phyloP scores from a whole-genome alignment of 1,139 yeast genomes.

The Geotrichum citri-aurantii region DNA sequence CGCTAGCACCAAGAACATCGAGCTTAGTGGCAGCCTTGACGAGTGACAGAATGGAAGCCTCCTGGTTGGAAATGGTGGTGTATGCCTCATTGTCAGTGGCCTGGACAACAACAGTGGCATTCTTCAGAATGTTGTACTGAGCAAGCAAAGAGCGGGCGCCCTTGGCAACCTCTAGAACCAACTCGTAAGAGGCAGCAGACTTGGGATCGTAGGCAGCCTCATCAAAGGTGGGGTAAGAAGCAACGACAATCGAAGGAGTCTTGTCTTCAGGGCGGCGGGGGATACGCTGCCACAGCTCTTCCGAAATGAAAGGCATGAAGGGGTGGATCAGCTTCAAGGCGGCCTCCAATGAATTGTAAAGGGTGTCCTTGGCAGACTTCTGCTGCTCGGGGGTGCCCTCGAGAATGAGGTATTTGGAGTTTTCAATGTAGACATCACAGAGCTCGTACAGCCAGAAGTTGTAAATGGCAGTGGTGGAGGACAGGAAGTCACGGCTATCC shows the following conservation, averaged over 20 bases:
- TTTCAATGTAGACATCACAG: conserved; percentile 97
- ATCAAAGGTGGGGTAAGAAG: conserved; percentile 67
- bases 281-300: conserved; percentile 98
- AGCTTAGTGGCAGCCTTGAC: conserved; percentile 80
- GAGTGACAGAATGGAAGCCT: conserved; percentile 78
- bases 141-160: conserved; percentile 88
- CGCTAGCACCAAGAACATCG: conserved; percentile 49
- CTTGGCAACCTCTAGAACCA: conserved; percentile 80
- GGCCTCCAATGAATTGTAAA: conserved; percentile 87
- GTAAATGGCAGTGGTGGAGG: conserved; percentile 79
- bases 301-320: conserved; percentile 95
- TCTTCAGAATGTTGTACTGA: conserved; percentile 81
- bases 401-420: conserved; percentile 84
- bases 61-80: conserved; percentile 60
- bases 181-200: conserved; percentile 70
- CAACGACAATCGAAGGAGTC: conserved; percentile 68
- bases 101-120: conserved; percentile 81
- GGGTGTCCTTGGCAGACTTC: conserved; percentile 87
- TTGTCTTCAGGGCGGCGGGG: conserved; percentile 78
- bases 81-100: conserved; percentile 46
- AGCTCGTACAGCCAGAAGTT: conserved; percentile 91
- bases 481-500: conserved; percentile 84
- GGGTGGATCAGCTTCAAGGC: conserved; percentile 93
- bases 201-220: conserved; percentile 55
- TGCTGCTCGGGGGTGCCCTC: conserved; percentile 84